phyloP scores from a whole-genome alignment of 2,329 filamentous ascomycete species.

The Hymenoscyphus linearis region DNA sequence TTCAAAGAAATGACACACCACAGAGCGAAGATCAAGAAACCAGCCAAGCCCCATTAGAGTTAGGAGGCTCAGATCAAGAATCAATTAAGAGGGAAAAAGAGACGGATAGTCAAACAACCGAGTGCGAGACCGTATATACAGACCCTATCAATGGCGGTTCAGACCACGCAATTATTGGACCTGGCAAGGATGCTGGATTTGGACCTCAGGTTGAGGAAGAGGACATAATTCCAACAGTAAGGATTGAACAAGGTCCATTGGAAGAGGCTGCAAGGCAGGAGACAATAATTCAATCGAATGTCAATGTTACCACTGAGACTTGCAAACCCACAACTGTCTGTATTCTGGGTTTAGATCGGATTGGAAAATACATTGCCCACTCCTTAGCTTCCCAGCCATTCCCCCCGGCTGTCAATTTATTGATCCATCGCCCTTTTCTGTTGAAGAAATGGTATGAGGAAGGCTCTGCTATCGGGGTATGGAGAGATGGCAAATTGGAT shows the following conservation, averaged over 20 bases:
- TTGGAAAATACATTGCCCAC: slow-evolving; percentile 63
- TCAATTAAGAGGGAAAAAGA: neutral
- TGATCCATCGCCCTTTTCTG: slow-evolving; percentile 47
- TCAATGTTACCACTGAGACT: neutral
- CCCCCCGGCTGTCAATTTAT: slow-evolving; percentile 58
- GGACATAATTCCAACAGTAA: neutral
- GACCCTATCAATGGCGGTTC: neutral
- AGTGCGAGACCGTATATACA: neutral
- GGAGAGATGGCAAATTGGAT: slow-evolving; percentile 39
- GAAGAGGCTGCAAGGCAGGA: neutral
- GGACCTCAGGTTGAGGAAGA: neutral
- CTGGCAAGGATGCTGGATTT: neutral
- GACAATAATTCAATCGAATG: neutral
- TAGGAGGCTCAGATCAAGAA: neutral
- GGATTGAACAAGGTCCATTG: neutral
- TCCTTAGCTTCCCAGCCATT: slow-evolving; percentile 51
- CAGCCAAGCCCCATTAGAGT: neutral
- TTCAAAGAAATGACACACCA: neutral
- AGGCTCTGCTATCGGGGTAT: slow-evolving; percentile 40
- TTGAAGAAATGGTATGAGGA: slow-evolving; percentile 43
- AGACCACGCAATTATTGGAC: neutral
- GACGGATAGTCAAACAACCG: neutral
- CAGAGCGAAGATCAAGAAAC: neutral
- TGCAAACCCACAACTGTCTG: slow-evolving; percentile 42
- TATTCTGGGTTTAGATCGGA: slow-evolving; percentile 58